A percentile compares a stretch with the other conserved stretches of the same genome.
These are phyloP conservation scores for Aegle marmelos DNA, from an alignment of 345 rosid genomes.

Conservation along the genomic window DNA sequence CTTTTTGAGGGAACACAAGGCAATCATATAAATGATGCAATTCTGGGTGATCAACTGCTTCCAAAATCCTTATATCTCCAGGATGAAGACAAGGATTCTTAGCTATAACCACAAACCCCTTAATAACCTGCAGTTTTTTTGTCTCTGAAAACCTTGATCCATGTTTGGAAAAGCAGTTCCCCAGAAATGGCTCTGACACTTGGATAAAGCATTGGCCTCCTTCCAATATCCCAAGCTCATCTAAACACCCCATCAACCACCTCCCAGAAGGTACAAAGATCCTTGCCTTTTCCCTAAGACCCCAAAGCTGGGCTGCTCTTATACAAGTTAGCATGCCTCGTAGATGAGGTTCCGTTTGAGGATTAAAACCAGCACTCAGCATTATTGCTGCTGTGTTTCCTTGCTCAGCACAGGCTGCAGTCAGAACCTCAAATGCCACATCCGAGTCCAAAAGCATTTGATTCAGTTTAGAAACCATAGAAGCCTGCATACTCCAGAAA, in stretches of 20 bases:
- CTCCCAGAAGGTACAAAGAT: conserved; percentile 79
- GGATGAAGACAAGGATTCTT: conserved; percentile 98
- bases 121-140: conserved; percentile 50
- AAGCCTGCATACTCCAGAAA: conserved; percentile 73
- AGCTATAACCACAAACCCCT: conserved; percentile 66
- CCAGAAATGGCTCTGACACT: conserved; percentile 69
- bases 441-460: conserved; percentile 62
- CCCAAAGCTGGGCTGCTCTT: conserved; percentile 86
- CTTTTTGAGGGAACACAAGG: conserved; percentile 88
- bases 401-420: conserved; percentile 70
- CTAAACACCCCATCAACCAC: conserved; percentile 96
- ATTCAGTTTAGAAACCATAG: conserved; percentile 60
- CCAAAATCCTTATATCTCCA: conserved; percentile 79
- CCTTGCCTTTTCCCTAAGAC: conserved; percentile 78
- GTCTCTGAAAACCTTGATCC: conserved; percentile 64
- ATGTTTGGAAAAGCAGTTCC: conserved; percentile 72
- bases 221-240: conserved; percentile 78
- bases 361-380: conserved; percentile 89
- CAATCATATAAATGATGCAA: conserved; percentile 79
- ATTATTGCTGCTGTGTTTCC: conserved; percentile 82
- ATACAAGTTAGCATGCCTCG: conserved; percentile 81
- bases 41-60: conserved; percentile 79
- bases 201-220: conserved; percentile 89
- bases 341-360: conserved; percentile 74
- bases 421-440: conserved; percentile 81